A percentile compares a stretch with the other conserved stretches of the same genome.
phyloP scores from a whole-genome alignment of 148 eudicot genomes.

The Persicaria maculosa region DNA sequence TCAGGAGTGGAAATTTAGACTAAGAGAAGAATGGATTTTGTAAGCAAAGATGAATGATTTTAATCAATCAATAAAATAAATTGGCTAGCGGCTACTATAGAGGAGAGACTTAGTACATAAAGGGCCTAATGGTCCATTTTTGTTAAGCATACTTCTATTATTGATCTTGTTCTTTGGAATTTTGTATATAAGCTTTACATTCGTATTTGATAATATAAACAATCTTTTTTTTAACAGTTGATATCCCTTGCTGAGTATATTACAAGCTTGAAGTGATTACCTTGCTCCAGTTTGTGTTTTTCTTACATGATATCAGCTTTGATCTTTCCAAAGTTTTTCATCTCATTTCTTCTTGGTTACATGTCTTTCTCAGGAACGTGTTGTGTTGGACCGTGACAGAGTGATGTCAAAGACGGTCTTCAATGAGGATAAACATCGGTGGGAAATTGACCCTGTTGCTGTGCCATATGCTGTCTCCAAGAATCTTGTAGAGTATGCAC shows the following conservation, averaged over 20 bases:
- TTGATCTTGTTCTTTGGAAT: neutral
- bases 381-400: constrained; percentile 81
- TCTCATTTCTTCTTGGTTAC: neutral
- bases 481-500: constrained; percentile 66
- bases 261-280: neutral
- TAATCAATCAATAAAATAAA: neutral
- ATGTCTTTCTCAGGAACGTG: constrained; percentile 44
- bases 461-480: constrained; percentile 77
- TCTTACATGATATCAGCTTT: neutral
- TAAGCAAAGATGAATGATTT: neutral
- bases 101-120: neutral
- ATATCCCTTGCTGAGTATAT: constrained; percentile 2
- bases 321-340: neutral
- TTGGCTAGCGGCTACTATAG: neutral
- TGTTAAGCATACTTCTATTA: neutral
- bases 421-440: constrained; percentile 60
- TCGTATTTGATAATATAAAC: neutral
- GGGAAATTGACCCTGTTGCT: constrained; percentile 87
- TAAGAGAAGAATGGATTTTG: neutral
- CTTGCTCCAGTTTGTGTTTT: constrained; percentile 2
- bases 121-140: constrained; percentile 4
- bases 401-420: constrained; percentile 64
- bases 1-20: constrained; percentile 4
- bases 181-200: neutral
- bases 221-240: neutral